Conservation (phyloP, 1,284 basidiomycete species). For the Sporisorium scitamineum region DNA sequence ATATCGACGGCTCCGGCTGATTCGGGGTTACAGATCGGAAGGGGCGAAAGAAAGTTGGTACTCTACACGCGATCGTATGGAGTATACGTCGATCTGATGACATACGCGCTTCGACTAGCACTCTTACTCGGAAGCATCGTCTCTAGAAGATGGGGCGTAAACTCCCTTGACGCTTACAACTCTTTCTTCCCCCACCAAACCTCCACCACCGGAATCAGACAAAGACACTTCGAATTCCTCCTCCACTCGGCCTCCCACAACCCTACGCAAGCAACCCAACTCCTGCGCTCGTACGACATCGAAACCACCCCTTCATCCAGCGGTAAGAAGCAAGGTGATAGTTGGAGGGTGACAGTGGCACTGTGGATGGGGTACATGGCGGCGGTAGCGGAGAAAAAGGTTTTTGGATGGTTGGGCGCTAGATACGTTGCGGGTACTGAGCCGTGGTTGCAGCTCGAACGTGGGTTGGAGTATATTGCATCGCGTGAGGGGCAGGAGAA, state of each 20-base stretch:
- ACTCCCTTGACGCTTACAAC: constrained; percentile 69
- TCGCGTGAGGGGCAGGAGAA: not conserved
- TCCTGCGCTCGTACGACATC: constrained; percentile 70
- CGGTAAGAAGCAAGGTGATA: not conserved
- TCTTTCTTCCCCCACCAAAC: constrained; percentile 68
- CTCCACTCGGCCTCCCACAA: constrained; percentile 54
- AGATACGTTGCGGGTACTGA: constrained; percentile 51
- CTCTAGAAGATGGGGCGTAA: constrained; percentile 68
- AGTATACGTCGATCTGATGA: constrained; percentile 74
- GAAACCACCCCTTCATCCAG: constrained; percentile 69
- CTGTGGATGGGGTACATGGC: constrained; percentile 17
- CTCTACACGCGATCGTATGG: constrained; percentile 74
- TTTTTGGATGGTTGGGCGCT: constrained; percentile 36
- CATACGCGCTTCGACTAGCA: constrained; percentile 71
- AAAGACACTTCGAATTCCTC: constrained; percentile 21
- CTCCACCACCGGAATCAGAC: not conserved
- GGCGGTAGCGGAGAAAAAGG: constrained; percentile 32
- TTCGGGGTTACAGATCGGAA: constrained; percentile 2
- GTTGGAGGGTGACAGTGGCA: constrained; percentile 9
- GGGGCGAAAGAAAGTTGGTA: not conserved
- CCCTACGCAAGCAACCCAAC: constrained; percentile 67
- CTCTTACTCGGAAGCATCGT: constrained; percentile 68
- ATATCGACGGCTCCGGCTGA: constrained; percentile 35
- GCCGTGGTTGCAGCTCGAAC: constrained; percentile 45
- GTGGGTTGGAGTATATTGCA: constrained; percentile 25